Conservation (phyloP, 768 basidiomycete genomes). For the Brasilioporus rufonigricans region DNA sequence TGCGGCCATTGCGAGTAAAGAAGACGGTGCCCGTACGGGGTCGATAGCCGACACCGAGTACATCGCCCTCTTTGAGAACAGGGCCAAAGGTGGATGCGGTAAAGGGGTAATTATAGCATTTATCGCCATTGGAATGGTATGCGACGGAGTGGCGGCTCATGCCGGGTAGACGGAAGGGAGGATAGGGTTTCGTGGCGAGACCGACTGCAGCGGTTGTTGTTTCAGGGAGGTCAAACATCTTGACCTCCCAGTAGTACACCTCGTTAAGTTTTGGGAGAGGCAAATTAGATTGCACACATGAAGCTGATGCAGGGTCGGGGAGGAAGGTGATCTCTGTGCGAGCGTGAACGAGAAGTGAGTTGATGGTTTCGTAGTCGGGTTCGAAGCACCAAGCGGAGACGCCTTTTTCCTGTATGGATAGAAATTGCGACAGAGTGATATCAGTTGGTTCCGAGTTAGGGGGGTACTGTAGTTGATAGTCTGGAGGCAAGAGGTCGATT, state of each 20-base stretch:
- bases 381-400: conserved; percentile 99
- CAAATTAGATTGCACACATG: conserved; percentile 94
- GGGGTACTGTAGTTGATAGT: conserved; percentile 82
- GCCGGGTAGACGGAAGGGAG: conserved; percentile 89
- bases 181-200: conserved; percentile 95
- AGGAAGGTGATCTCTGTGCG: conserved; percentile 98
- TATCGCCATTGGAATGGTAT: conserved; percentile 96
- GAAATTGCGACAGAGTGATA: conserved; percentile 97
- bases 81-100: conserved; percentile 82
- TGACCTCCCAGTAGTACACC: conserved; percentile 99
- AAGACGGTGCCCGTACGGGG: conserved; percentile 98
- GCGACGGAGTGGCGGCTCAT: conserved; percentile 84
- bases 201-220: conserved; percentile 89
- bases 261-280: conserved; percentile 97
- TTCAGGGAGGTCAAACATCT: conserved; percentile 95
- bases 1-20: conserved; percentile 96
- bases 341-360: conserved; percentile 88
- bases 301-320: conserved; percentile 90
- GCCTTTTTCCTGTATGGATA: conserved; percentile 99
- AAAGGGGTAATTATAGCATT: conserved; percentile 97
- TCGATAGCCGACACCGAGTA: conserved; percentile 92
- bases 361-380: conserved; percentile 94
- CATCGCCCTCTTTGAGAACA: conserved; percentile 87
- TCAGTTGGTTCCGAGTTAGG: conserved; percentile 97
- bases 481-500: conserved; percentile 38